Percentiles rank a stretch among this genome's conserved stretches.
Conservation (phyloP, 2,329 filamentous ascomycete genomes). For the Lithohypha guttulata region DNA sequence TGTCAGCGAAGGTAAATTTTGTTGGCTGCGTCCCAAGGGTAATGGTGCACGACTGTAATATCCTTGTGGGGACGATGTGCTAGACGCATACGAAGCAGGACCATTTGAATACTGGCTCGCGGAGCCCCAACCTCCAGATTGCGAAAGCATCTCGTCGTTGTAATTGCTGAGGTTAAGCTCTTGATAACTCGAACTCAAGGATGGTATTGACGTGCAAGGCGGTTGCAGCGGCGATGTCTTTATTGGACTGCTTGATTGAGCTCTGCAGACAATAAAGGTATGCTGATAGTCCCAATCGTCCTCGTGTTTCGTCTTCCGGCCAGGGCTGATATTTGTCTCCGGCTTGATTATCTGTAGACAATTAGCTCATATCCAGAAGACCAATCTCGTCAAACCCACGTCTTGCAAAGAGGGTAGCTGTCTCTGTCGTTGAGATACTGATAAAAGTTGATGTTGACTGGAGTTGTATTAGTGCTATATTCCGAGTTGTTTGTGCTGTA, state of each 20-base stretch:
- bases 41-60: conserved; percentile 7
- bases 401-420: conserved; percentile 6
- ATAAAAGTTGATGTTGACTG: background rate
- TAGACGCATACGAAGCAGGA: background rate
- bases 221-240: conserved; percentile 1
- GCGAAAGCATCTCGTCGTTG: conserved; percentile 8
- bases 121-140: conserved; percentile 2
- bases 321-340: background rate
- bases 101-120: conserved; percentile 4
- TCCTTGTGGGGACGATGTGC: conserved; percentile 4
- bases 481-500: too few species aligned
- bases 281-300: conserved; percentile 1
- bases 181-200: conserved; percentile 4
- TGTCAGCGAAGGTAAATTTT: conserved; percentile 4
- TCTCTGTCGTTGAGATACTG: conserved; percentile 1
- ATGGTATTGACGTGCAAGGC: conserved; percentile 6
- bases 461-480: too few species aligned
- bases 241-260: background rate
- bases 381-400: too few species aligned
- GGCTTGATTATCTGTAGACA: conserved; percentile 5
- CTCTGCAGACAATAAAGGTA: background rate
- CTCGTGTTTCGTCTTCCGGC: background rate
- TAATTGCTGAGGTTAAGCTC: conserved; percentile 4
- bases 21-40: background rate
- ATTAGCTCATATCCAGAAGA: too few species aligned